These are phyloP conservation scores for Marasmius oreades DNA, from an alignment of 1,284 basidiomycete species.

Conservation along the genomic window DNA sequence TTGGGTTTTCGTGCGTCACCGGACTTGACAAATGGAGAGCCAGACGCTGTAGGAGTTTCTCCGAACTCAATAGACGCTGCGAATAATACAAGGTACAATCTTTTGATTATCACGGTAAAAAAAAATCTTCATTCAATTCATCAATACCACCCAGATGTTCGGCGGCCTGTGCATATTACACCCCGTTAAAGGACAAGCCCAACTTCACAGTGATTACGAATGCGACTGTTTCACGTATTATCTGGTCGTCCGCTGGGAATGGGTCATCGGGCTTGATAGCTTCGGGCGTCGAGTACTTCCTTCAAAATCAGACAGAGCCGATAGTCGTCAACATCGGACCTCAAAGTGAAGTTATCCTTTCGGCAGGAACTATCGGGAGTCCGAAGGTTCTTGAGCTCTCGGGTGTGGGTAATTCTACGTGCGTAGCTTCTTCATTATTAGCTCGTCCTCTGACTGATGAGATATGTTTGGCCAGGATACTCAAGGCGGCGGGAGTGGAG, in stretches of 20 bases:
- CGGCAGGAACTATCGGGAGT: slow-evolving; percentile 27
- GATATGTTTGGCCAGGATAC: slow-evolving; percentile 15
- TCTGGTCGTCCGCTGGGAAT: slow-evolving; percentile 18
- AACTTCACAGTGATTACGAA: slow-evolving; percentile 24
- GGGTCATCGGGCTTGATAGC: slow-evolving; percentile 11
- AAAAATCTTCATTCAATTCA: background rate
- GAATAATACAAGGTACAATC: slow-evolving; percentile 25
- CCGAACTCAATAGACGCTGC: slow-evolving; percentile 25
- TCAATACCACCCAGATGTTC: slow-evolving; percentile 18
- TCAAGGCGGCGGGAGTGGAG: slow-evolving; percentile 20
- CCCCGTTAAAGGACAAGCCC: slow-evolving; percentile 13
- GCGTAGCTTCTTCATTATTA: slow-evolving; percentile 3
- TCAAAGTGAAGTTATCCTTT: slow-evolving; percentile 23
- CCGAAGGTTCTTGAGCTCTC: slow-evolving; percentile 28
- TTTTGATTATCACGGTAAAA: background rate
- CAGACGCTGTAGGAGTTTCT: slow-evolving; percentile 26
- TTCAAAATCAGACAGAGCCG: slow-evolving; percentile 7
- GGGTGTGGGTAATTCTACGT: slow-evolving; percentile 28
- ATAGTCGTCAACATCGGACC: slow-evolving; percentile 8
- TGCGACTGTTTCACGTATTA: slow-evolving; percentile 21
- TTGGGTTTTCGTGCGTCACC: slow-evolving; percentile 20
- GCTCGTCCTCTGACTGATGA: background rate
- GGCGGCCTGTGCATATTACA: slow-evolving; percentile 18
- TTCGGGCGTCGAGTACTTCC: slow-evolving; percentile 18
- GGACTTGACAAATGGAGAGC: slow-evolving; percentile 23